A percentile compares a stretch with the other conserved stretches of the same genome.
These are phyloP conservation scores for Microcyclospora tardicrescens DNA, from an alignment of 2,329 filamentous ascomycete species.

Conservation along the genomic window DNA sequence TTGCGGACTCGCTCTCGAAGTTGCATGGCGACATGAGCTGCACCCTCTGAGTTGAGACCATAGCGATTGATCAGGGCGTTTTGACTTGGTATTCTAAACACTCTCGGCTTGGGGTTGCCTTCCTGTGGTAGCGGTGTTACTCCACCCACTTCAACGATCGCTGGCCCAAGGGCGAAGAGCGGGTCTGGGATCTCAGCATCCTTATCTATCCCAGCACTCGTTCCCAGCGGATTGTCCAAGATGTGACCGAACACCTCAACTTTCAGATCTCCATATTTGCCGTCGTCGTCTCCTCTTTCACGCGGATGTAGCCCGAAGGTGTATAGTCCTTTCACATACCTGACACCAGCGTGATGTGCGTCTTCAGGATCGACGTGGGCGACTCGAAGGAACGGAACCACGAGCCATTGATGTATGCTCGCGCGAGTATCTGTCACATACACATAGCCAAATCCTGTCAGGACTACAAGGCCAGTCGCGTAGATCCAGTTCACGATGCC, in stretches of 20 bases:
- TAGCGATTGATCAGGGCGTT: constrained; percentile 91
- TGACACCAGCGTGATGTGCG: constrained; percentile 72
- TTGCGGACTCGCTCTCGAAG: constrained; percentile 64
- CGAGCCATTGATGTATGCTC: constrained; percentile 39
- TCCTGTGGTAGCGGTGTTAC: constrained; percentile 76
- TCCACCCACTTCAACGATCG: constrained; percentile 83
- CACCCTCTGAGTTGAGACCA: constrained; percentile 83
- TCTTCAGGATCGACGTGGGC: constrained; percentile 71
- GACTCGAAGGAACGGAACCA: constrained; percentile 49
- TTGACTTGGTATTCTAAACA: constrained; percentile 73
- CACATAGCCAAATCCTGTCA: constrained; percentile 33
- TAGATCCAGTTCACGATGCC: constrained; percentile 26
- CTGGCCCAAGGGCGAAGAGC: constrained; percentile 72
- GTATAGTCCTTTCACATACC: constrained; percentile 59
- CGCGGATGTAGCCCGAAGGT: constrained; percentile 64
- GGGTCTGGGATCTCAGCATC: constrained; percentile 76
- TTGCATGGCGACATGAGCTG: constrained; percentile 69
- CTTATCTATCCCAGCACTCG: constrained; percentile 93
- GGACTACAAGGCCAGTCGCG: constrained; percentile 41
- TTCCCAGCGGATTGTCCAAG: constrained; percentile 77
- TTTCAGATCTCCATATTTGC: constrained; percentile 37
- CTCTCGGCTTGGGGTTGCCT: constrained; percentile 76
- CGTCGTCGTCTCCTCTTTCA: constrained; percentile 55
- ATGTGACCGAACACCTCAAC: constrained; percentile 63
- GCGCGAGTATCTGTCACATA: constrained; percentile 43